Conservation (phyloP, 495 filamentous ascomycete species). For the Penicillium angulare region DNA sequence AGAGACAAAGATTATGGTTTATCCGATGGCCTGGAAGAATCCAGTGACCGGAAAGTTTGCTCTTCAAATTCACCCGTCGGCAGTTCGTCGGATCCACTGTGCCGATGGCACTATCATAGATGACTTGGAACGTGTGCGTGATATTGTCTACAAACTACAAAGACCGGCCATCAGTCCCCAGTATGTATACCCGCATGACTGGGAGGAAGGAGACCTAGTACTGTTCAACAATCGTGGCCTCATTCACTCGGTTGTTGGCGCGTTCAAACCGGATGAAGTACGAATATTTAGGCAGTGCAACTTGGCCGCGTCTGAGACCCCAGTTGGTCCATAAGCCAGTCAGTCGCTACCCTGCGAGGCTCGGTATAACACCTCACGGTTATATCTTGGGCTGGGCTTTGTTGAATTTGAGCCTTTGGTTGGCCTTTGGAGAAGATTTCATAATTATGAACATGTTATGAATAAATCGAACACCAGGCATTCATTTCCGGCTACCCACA, state of each 20-base stretch:
- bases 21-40: slow-evolving; percentile 73
- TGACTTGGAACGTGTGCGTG: slow-evolving; percentile 61
- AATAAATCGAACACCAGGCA: too few species aligned
- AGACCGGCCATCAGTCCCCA: slow-evolving; percentile 67
- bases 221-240: slow-evolving; percentile 73
- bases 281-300: slow-evolving; percentile 75
- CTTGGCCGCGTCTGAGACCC: slow-evolving; percentile 50
- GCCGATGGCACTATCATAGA: slow-evolving; percentile 63
- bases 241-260: slow-evolving; percentile 69
- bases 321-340: slow-evolving; percentile 17
- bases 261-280: slow-evolving; percentile 68
- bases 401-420: too few species aligned
- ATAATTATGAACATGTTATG: too few species aligned
- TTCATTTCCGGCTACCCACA: too few species aligned
- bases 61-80: slow-evolving; percentile 68
- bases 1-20: slow-evolving; percentile 60
- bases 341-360: too few species aligned
- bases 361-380: too few species aligned
- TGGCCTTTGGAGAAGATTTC: too few species aligned
- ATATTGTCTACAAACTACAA: slow-evolving; percentile 65
- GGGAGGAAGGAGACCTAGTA: slow-evolving; percentile 71
- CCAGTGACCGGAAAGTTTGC: slow-evolving; percentile 64
- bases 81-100: slow-evolving; percentile 61
- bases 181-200: slow-evolving; percentile 70
- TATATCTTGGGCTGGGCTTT: too few species aligned